phyloP scores from a whole-genome alignment of 2,329 filamentous ascomycete species.

The Claviceps maximensis region DNA sequence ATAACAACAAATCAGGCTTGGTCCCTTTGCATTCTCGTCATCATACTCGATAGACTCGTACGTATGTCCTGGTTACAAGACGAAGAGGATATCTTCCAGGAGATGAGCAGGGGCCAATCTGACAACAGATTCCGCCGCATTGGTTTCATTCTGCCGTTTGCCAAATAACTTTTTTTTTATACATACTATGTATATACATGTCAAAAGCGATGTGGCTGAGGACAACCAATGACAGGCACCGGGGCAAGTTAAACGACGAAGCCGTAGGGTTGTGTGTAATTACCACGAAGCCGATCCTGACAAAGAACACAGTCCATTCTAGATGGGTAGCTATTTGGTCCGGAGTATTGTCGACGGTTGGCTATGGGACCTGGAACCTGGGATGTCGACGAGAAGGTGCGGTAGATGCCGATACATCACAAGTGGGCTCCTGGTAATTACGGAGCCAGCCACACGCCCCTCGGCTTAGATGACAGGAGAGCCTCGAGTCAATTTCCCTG shows the following conservation, averaged over 20 bases:
- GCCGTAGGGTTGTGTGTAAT: neutral
- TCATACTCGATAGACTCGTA: neutral
- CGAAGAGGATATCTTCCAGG: neutral
- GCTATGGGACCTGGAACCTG: neutral
- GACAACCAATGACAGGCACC: neutral
- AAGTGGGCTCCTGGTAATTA: slow-evolving; percentile 1
- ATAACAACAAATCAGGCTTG: neutral
- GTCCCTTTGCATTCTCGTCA: neutral
- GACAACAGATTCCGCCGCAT: neutral
- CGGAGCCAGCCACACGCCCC: neutral
- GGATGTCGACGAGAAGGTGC: neutral
- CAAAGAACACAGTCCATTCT: neutral
- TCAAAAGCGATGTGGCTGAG: neutral
- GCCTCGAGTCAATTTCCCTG: neutral
- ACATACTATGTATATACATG: too few species aligned
- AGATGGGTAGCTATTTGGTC: neutral
- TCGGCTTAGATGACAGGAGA: neutral
- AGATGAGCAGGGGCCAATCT: neutral
- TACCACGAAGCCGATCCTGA: neutral
- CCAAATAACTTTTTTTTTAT: neutral
- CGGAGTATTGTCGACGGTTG: neutral
- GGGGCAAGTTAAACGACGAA: neutral
- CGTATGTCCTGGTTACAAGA: neutral
- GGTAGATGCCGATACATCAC: slow-evolving; percentile 3
- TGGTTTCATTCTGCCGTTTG: neutral